Evolutionary conservation across 192 early-diverging fungal genomes (phyloP).

Genomic region (Coemansia sp.): DNA sequence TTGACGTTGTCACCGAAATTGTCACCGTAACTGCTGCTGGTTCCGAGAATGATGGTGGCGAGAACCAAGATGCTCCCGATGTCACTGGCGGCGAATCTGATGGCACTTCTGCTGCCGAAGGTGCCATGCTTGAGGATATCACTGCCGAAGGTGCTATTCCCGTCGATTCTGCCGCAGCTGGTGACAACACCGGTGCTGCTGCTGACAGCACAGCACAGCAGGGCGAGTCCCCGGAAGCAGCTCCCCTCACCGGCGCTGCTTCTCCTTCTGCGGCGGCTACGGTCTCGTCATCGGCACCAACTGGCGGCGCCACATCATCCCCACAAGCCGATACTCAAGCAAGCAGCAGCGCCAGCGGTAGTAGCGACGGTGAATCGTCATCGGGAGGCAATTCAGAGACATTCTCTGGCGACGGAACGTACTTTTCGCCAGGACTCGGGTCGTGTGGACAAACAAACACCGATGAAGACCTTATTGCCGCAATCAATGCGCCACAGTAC

Average conservation of each 20-base stretch:
- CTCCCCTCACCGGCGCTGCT: not conserved
- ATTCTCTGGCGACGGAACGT: slow-evolving; percentile 61
- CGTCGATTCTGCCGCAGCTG: not conserved
- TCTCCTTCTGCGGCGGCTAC: not conserved
- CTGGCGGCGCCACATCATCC: slow-evolving; percentile 2
- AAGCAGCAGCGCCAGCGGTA: not conserved
- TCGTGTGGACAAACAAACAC: slow-evolving; percentile 56
- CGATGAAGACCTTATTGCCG: slow-evolving; percentile 56
- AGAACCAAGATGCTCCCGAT: not conserved
- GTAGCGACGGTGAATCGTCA: slow-evolving; percentile 5
- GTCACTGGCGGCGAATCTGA: not conserved
- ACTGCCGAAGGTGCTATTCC: not conserved
- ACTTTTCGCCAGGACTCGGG: slow-evolving; percentile 56
- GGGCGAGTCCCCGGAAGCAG: not conserved
- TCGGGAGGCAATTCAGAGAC: slow-evolving; percentile 14
- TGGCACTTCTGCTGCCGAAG: not conserved
- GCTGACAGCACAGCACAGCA: not conserved
- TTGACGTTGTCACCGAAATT: slow-evolving; percentile 24
- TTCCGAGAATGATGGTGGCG: not conserved
- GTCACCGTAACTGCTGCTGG: slow-evolving; percentile 35
- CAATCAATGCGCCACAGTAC: slow-evolving; percentile 61
- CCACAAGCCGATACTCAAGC: slow-evolving; percentile 6
- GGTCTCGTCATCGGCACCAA: not conserved
- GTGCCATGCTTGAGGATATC: not conserved
- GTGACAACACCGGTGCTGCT: not conserved